Evolutionary conservation across 2,329 filamentous ascomycete genomes (phyloP).

Genomic region (Mariannaea elegans): DNA sequence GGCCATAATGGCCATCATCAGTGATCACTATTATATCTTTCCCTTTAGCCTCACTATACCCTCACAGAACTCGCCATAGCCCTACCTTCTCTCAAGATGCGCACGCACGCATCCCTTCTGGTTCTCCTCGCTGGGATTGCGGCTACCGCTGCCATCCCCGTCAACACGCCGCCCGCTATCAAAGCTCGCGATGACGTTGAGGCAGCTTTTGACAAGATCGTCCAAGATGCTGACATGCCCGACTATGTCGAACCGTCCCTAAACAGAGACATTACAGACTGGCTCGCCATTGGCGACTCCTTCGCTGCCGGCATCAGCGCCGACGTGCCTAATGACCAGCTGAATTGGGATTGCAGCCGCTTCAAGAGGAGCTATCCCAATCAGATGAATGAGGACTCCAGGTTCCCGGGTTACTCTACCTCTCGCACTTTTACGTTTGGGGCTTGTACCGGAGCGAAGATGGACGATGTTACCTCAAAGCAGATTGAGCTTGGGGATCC

Average conservation of each 20-base stretch:
- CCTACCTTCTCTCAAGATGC: background rate
- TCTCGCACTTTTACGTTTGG: background rate
- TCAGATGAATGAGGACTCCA: background rate
- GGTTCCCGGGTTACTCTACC: background rate
- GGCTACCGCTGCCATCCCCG: background rate
- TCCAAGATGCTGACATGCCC: background rate
- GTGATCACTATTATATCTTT: too few relatives aligned
- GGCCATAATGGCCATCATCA: background rate
- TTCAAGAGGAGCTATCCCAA: background rate
- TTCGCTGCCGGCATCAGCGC: background rate
- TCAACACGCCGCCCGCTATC: too few relatives aligned
- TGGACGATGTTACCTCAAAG: background rate
- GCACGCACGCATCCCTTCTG: background rate
- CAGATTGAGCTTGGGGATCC: background rate
- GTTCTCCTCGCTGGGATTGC: background rate
- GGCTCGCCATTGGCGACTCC: background rate
- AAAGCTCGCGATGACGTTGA: background rate
- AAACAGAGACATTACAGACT: background rate
- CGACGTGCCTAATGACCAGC: background rate
- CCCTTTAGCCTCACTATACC: too few relatives aligned
- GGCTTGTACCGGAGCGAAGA: background rate
- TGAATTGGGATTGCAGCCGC: background rate
- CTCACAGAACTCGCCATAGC: too few relatives aligned
- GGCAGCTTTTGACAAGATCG: background rate
- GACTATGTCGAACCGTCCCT: background rate